Evolutionary conservation across 2,329 filamentous ascomycete species (phyloP).

Genomic region (Alternaria conjuncta): DNA sequence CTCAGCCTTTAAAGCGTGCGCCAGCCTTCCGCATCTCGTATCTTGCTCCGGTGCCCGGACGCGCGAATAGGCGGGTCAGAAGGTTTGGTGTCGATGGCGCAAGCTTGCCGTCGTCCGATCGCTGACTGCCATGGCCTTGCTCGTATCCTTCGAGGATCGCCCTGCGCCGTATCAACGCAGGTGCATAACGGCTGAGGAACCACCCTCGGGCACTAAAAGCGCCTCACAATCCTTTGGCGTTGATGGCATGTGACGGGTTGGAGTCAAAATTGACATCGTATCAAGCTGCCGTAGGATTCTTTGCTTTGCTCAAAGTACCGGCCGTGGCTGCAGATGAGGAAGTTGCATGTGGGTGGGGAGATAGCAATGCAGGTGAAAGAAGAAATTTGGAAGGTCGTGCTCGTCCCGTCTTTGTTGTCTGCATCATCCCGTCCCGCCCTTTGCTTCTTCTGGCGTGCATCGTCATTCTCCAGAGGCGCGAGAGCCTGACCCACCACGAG

Average conservation of each 20-base stretch:
- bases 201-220: conserved; percentile 38
- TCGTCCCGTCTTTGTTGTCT: conserved; percentile 14
- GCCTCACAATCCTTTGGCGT: conserved; percentile 40
- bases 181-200: conserved; percentile 21
- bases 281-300: neutral
- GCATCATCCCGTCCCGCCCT: conserved; percentile 12
- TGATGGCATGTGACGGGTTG: conserved; percentile 25
- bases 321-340: conserved; percentile 11
- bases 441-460: conserved; percentile 14
- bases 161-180: conserved; percentile 10
- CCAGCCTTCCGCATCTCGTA: conserved; percentile 21
- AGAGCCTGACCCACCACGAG: conserved; percentile 1
- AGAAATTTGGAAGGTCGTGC: conserved; percentile 5
- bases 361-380: conserved; percentile 12
- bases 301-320: conserved; percentile 13
- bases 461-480: conserved; percentile 9
- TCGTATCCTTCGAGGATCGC: conserved; percentile 20
- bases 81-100: conserved; percentile 23
- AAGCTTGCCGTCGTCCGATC: conserved; percentile 28
- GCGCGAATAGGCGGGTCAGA: conserved; percentile 9
- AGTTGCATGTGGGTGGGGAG: conserved; percentile 15
- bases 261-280: conserved; percentile 28
- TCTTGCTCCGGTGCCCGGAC: conserved; percentile 8
- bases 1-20: conserved; percentile 6
- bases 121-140: conserved; percentile 17